Evolutionary conservation across 805 yeast genomes (phyloP), one percentile per base, ranked within the genome.

Genomic region (Myxozyma kluyveri): DNA sequence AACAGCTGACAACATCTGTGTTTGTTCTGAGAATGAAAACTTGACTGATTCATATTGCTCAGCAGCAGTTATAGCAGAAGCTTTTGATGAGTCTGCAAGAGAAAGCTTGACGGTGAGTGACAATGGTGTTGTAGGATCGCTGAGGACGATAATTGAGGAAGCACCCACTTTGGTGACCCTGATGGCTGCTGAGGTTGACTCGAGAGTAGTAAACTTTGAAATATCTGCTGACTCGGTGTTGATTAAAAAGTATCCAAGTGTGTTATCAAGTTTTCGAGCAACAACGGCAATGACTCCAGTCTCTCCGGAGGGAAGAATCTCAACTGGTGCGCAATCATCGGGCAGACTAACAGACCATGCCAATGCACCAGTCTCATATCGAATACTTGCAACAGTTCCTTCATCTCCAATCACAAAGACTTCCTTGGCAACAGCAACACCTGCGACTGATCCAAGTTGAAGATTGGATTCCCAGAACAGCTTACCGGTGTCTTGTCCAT

Each of bases 401-500:
- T 37, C 27, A 45, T 56, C 48, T 14, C 40, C 50, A 26, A 56
- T 35, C 18, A 49, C 37, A 32, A 24, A 29, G 1, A 41, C 45
- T n/a, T 54, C 41, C 10, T 35, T 21, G 29, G 19, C 44, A 19
- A 42, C 42, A 23, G 43, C 44, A 14, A 43, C 49, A 27, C 35
- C 31, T 24, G 49, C 42, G 9, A 54, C 56, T 10, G 56, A 55
- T 10, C 55, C 57, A 23, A 45, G 45, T 4, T 45, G 40, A 9
- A 56, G 27, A 18, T 41, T 40, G 2, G 51, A 14, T 21, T 57
- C 61, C 61, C 61, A 57, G 7, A 37, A 18, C 10, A 56, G 45
- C 3, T 40, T 49, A 10, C 61, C 61, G 3, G 48, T 14, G 17
- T 17, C 22, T 40, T 54, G 51, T 26, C 22, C 22, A 32, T 24